phyloP scores from a whole-genome alignment of 2,329 filamentous ascomycete species.

The Aspergillus novofumigatus region DNA sequence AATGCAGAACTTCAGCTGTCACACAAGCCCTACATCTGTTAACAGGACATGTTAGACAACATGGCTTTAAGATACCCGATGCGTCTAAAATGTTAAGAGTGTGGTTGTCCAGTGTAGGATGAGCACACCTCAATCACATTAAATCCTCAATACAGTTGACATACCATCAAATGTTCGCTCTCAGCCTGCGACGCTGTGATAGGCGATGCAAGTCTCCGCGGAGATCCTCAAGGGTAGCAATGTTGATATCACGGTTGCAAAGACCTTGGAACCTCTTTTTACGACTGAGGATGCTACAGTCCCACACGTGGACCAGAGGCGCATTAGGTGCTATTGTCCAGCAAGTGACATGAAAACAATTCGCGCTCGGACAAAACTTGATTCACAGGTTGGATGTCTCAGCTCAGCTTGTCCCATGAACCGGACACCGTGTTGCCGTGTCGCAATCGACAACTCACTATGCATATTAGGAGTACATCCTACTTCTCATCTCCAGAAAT shows the following conservation, averaged over 20 bases:
- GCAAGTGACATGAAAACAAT: too few relatives aligned
- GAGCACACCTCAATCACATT: not conserved
- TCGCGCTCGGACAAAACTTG: too few relatives aligned
- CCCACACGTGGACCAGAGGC: not conserved
- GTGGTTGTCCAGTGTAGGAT: not conserved
- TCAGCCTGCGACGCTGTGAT: not conserved
- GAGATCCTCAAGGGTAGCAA: not conserved
- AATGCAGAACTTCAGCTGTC: not conserved
- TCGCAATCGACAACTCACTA: not conserved
- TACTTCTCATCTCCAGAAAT: not conserved
- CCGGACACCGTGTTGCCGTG: not conserved
- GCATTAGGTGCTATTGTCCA: not conserved
- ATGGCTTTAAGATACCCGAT: not conserved
- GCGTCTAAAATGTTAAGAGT: not conserved
- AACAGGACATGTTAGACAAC: not conserved
- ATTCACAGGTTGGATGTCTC: not conserved
- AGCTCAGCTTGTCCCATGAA: not conserved
- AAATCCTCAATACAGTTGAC: not conserved
- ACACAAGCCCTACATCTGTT: not conserved
- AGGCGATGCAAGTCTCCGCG: not conserved
- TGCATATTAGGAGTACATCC: not conserved
- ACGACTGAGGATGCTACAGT: slow-evolving; percentile 5
- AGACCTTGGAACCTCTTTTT: not conserved
- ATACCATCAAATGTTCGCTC: not conserved
- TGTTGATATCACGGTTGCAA: not conserved